Percentiles rank a stretch among this genome's conserved stretches.
These are phyloP conservation scores for Penicillium capsulatum DNA, from an alignment of 2,329 filamentous ascomycete species.

Conservation along the genomic window DNA sequence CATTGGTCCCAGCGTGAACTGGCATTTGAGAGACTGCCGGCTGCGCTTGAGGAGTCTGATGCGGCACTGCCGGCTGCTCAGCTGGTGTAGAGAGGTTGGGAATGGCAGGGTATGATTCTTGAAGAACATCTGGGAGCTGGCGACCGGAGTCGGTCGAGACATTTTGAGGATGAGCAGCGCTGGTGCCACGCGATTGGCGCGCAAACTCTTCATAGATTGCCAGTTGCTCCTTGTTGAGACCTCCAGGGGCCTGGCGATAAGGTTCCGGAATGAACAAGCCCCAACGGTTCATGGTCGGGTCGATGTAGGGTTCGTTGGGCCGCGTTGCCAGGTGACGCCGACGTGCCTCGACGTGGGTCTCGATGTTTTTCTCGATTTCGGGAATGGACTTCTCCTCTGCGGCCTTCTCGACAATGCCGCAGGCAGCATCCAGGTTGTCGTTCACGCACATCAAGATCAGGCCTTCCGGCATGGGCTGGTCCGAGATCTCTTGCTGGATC, in stretches of 20 bases:
- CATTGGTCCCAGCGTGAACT: constrained; percentile 49
- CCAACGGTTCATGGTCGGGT: constrained; percentile 80
- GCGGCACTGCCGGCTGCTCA: constrained; percentile 58
- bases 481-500: constrained; percentile 61
- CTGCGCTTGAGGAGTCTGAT: constrained; percentile 52
- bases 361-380: constrained; percentile 92
- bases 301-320: constrained; percentile 79
- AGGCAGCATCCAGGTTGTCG: constrained; percentile 90
- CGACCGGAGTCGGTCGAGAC: constrained; percentile 56
- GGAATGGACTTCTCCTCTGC: constrained; percentile 89
- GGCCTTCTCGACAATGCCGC: constrained; percentile 89
- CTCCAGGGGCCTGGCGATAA: constrained; percentile 77
- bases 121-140: constrained; percentile 59
- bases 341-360: constrained; percentile 71
- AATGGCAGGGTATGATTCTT: constrained; percentile 57
- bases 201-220: constrained; percentile 97
- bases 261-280: constrained; percentile 90
- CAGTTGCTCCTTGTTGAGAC: constrained; percentile 86
- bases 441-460: constrained; percentile 98
- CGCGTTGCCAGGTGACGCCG: constrained; percentile 69
- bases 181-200: constrained; percentile 68
- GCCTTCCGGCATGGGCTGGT: constrained; percentile 80
- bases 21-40: constrained; percentile 35
- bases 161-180: constrained; percentile 52
- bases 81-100: constrained; percentile 61